A percentile compares a stretch with the other conserved stretches of the same genome.
Conservation (phyloP, 73 alveolate species). For the Symbiodinium pilosum region DNA sequence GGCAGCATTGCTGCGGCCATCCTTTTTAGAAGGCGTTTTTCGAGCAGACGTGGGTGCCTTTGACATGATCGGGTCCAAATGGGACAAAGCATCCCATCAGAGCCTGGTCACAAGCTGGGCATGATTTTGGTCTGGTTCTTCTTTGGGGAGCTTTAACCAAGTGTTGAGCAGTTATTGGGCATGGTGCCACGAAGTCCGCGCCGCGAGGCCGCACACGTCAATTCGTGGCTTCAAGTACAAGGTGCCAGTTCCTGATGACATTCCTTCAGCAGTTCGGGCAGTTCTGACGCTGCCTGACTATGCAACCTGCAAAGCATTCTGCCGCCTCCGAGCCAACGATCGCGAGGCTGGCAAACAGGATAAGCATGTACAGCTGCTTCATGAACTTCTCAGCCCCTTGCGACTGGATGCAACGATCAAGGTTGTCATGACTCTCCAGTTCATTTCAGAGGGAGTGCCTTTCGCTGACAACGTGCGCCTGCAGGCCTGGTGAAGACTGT, state of each 20-base stretch:
- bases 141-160: too few species aligned
- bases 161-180: too few species aligned
- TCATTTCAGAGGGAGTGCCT: conserved; percentile 44
- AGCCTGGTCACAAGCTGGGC: background rate
- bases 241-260: conserved; percentile 29
- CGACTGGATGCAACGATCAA: background rate
- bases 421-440: conserved; percentile 72
- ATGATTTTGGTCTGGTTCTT: too few species aligned
- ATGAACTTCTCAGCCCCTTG: too few species aligned
- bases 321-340: conserved; percentile 25
- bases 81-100: background rate
- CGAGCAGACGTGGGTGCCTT: conserved; percentile 36
- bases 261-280: conserved; percentile 4
- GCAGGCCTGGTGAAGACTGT: conserved; percentile 33
- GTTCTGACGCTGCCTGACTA: conserved; percentile 28
- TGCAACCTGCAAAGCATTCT: conserved; percentile 45
- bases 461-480: conserved; percentile 34
- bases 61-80: background rate
- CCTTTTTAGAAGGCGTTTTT: conserved; percentile 21
- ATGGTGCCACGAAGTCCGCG: too few species aligned
- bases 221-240: conserved; percentile 56
- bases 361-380: too few species aligned
- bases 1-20: conserved; percentile 25
- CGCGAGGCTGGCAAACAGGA: conserved; percentile 10
- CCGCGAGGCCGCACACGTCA: background rate